Evolutionary conservation across 257 asterid genomes (phyloP).

Genomic region (Petunia secreta): DNA sequence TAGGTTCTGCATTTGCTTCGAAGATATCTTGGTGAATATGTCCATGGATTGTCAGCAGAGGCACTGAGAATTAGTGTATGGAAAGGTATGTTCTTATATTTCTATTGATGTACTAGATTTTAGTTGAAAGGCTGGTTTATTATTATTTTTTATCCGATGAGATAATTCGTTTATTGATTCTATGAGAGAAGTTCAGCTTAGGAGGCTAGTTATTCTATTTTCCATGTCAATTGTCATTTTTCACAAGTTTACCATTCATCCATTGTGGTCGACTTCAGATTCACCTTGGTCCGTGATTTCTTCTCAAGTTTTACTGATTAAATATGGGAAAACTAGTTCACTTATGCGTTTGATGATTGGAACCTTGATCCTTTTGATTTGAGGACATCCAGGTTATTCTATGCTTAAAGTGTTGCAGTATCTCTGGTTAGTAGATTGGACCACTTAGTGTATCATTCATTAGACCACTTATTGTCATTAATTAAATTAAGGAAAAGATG

Average conservation of each 20-base stretch:
- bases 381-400: too few species aligned
- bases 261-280: not conserved
- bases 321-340: too few species aligned
- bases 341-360: too few species aligned
- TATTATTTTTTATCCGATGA: not conserved
- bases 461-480: too few species aligned
- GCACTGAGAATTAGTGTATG: constrained; percentile 97
- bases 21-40: constrained; percentile 96
- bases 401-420: too few species aligned
- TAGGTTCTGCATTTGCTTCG: constrained; percentile 99
- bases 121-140: not conserved
- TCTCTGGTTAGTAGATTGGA: too few species aligned
- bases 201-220: not conserved
- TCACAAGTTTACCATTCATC: not conserved
- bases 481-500: too few species aligned
- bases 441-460: too few species aligned
- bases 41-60: constrained; percentile 96
- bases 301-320: not conserved
- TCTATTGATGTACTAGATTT: not conserved
- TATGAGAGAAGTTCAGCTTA: not conserved
- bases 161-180: not conserved
- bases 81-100: constrained; percentile 62
- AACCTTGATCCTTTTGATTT: too few species aligned
- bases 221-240: not conserved
- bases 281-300: not conserved